These are phyloP conservation scores for Pseudogymnoascus sp. DNA, from an alignment of 2,329 filamentous ascomycete species.

Conservation along the genomic window DNA sequence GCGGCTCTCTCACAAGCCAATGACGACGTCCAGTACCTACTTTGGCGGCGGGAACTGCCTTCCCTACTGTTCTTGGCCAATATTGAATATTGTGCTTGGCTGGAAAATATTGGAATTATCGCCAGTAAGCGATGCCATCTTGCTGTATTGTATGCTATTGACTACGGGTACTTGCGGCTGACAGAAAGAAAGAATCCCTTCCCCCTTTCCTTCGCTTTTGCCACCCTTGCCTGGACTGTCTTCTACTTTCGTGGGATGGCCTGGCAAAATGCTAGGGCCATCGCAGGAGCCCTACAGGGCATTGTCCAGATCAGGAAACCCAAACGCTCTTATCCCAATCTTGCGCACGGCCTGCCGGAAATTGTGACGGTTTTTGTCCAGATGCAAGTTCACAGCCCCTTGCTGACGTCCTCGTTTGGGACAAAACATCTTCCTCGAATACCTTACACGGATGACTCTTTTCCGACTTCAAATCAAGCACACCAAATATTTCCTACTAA, in stretches of 20 bases:
- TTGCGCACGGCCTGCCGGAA: slow-evolving; percentile 7
- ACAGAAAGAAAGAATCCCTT: not conserved
- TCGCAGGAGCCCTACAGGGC: not conserved
- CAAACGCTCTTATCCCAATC: not conserved
- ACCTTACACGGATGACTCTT: not conserved
- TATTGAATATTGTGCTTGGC: not conserved
- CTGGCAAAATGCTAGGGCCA: not conserved
- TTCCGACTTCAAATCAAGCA: slow-evolving; percentile 1
- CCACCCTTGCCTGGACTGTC: not conserved
- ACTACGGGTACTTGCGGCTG: not conserved
- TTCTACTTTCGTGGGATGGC: not conserved
- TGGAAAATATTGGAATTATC: not conserved
- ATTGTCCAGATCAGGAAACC: not conserved
- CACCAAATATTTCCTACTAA: not conserved
- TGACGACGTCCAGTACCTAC: not conserved
- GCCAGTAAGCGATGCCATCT: not conserved
- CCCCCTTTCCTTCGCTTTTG: not conserved
- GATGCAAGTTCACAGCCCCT: not conserved
- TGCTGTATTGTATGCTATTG: not conserved
- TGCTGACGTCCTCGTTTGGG: not conserved
- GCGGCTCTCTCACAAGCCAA: not conserved
- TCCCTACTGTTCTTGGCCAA: not conserved
- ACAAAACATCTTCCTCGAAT: not conserved
- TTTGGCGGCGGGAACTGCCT: slow-evolving; percentile 3
- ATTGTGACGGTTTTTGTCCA: not conserved